Percentiles rank a stretch among this genome's conserved stretches.
phyloP scores from a whole-genome alignment of 2,329 filamentous ascomycete species.

The Aspergillus texensis region DNA sequence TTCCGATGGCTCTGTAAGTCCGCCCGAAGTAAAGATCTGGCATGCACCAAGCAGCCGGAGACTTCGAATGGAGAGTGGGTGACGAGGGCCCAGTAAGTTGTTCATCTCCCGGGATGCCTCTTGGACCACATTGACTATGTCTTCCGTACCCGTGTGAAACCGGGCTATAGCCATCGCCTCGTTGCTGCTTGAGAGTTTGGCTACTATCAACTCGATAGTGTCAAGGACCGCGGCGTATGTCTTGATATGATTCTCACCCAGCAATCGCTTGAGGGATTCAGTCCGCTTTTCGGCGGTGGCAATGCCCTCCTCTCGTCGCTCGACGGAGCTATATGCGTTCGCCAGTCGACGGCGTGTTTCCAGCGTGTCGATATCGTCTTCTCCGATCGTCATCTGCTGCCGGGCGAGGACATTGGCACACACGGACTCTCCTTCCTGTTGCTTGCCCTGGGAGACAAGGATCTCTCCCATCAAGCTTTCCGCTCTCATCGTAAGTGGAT shows the following conservation, averaged over 20 bases:
- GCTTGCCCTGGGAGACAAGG: conserved; percentile 26
- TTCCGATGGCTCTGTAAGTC: conserved; percentile 28
- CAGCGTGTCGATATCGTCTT: conserved; percentile 34
- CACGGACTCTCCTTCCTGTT: conserved; percentile 33
- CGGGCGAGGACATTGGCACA: conserved; percentile 35
- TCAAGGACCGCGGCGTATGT: conserved; percentile 26
- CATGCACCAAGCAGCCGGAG: conserved; percentile 26
- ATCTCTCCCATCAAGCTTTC: conserved; percentile 35
- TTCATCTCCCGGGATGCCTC: conserved; percentile 26
- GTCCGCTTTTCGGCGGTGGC: conserved; percentile 25
- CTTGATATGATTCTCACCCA: conserved; percentile 33
- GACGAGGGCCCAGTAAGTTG: conserved; percentile 21
- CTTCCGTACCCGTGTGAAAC: conserved; percentile 19
- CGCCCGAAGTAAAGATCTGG: conserved; percentile 21
- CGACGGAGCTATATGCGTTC: conserved; percentile 25
- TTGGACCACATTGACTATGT: conserved; percentile 20
- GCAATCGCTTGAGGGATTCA: conserved; percentile 23
- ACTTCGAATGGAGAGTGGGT: conserved; percentile 29
- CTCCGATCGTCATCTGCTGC: conserved; percentile 36
- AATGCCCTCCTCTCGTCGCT: conserved; percentile 27
- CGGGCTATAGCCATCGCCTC: conserved; percentile 8
- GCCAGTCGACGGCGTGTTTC: conserved; percentile 32
- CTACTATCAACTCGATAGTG: conserved; percentile 26
- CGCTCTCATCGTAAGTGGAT: conserved; percentile 31
- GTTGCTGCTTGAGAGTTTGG: conserved; percentile 18